These are phyloP conservation scores for Tuber microsphaerosporum DNA, from an alignment of 495 filamentous ascomycete genomes.

Conservation along the genomic window DNA sequence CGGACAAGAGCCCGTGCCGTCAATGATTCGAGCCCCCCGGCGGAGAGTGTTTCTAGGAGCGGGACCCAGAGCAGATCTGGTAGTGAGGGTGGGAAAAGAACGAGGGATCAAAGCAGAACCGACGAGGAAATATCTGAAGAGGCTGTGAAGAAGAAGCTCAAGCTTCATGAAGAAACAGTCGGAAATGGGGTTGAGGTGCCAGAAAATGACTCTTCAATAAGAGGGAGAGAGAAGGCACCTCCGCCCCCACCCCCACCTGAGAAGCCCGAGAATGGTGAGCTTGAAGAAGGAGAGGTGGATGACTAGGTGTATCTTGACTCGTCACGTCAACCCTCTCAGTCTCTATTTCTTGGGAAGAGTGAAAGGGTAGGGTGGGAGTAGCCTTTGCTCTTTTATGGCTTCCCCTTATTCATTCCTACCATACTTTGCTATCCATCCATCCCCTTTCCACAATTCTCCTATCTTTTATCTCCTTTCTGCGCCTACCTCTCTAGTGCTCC, in stretches of 20 bases:
- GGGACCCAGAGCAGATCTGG: conserved; percentile 36
- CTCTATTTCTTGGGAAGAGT: not conserved
- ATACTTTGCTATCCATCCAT: not conserved
- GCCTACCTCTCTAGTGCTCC: not conserved
- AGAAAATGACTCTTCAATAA: not conserved
- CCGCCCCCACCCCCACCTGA: conserved; percentile 9
- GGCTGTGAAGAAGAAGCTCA: conserved; percentile 44
- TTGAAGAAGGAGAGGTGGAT: conserved; percentile 40
- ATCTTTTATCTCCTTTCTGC: not conserved
- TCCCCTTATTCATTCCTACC: not conserved
- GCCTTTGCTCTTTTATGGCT: not conserved
- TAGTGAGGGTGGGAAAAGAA: conserved; percentile 37
- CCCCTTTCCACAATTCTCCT: not conserved
- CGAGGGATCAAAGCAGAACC: conserved; percentile 40
- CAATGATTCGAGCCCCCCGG: conserved; percentile 25
- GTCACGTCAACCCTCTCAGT: not conserved
- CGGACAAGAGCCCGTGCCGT: conserved; percentile 45
- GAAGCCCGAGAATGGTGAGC: conserved; percentile 33
- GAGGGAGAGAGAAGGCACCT: conserved; percentile 16
- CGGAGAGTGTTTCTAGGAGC: conserved; percentile 41
- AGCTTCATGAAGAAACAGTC: conserved; percentile 36
- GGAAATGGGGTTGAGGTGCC: conserved; percentile 33
- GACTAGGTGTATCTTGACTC: conserved; percentile 17
- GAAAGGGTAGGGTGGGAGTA: not conserved
- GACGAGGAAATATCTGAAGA: conserved; percentile 44